Percentiles rank a stretch among this genome's conserved stretches.
phyloP scores from a whole-genome alignment of 2,329 filamentous ascomycete genomes.

The Colletotrichum orbiculare region DNA sequence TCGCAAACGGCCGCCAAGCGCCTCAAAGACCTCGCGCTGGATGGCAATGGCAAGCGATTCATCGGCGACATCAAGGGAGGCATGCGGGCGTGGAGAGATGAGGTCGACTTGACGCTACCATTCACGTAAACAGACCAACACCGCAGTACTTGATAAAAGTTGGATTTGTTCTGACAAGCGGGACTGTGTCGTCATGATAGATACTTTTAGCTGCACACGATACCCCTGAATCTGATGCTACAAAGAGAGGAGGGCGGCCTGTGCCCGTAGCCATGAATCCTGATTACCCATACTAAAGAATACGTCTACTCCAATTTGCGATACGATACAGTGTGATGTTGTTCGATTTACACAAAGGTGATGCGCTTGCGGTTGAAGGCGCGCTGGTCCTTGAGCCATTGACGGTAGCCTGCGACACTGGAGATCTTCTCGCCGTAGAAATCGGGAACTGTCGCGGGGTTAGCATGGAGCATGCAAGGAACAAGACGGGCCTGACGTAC shows the following conservation, averaged over 20 bases:
- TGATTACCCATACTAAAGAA: constrained; percentile 27
- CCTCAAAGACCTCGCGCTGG: constrained; percentile 71
- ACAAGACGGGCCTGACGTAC: constrained; percentile 47
- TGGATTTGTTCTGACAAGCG: constrained; percentile 42
- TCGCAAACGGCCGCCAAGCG: constrained; percentile 77
- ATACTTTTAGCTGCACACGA: constrained; percentile 32
- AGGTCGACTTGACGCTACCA: constrained; percentile 70
- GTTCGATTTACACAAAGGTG: constrained; percentile 63
- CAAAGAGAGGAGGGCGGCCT: constrained; percentile 28
- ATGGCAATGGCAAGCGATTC: constrained; percentile 62
- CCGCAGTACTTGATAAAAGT: neutral
- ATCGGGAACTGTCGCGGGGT: constrained; percentile 74
- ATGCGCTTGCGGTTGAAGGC: constrained; percentile 94
- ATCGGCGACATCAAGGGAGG: constrained; percentile 80
- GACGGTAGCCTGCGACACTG: constrained; percentile 88
- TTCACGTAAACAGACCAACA: constrained; percentile 53
- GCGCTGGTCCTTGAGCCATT: constrained; percentile 97
- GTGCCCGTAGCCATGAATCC: constrained; percentile 31
- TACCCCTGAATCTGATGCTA: constrained; percentile 28
- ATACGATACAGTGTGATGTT: neutral
- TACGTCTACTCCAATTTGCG: constrained; percentile 7
- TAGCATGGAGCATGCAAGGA: neutral
- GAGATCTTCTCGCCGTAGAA: constrained; percentile 99
- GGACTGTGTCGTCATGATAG: constrained; percentile 40
- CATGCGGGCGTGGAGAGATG: constrained; percentile 76